Base-by-base conservation (phyloP, 805 yeast species). In the Kluyveromyces dobzhanskii region DNA sequence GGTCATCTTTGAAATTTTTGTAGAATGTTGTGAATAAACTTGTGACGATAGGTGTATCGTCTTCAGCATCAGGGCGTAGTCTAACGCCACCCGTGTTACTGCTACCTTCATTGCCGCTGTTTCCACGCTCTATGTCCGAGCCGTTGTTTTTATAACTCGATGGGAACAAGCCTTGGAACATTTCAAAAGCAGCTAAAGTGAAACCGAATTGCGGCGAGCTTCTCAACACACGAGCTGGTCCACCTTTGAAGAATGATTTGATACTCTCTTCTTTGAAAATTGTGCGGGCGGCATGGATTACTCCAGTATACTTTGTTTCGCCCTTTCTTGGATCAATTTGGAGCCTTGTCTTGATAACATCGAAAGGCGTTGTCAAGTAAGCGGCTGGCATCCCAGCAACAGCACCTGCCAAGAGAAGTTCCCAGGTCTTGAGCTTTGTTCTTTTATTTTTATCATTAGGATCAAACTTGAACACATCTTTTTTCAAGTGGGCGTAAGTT, bases 351-450 rank as follows among this genome's bases (percentile, higher is more conserved):
- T 90, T 90, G 53, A 92, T 84, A 35, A 90, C 97, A 69, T 90
- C 98, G 54, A 86, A 87, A 2, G 98, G 98, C 0, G 98, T 90
- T 2, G 98, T 90, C 48, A 88, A 67, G 61, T 83, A 90, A 9
- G 97, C 97, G 23, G 97, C 94, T 8, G 98, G 98, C 69, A 94
- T 86, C 57, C 97, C 98, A 11, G 98, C 97, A 46, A 88, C 59
- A 9, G 95, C 97, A 62, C 98, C 98, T 44, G 94, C 76, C 4
- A 76, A 59, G 44, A 90, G 73, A 47, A 92, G 68, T 62, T 90
- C 95, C 82, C 90, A 80, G 21, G 94, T 76, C 45, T 76, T 77
- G 44, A 88, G 73, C 45, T 73, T 70, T 33, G 67, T 70, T 49
- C 73, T 69, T 50, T 78, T 73, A 40, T 70, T 70, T 19, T 76